Conservation (phyloP, 163 green algal genomes). For the Chlorella variabilis region DNA sequence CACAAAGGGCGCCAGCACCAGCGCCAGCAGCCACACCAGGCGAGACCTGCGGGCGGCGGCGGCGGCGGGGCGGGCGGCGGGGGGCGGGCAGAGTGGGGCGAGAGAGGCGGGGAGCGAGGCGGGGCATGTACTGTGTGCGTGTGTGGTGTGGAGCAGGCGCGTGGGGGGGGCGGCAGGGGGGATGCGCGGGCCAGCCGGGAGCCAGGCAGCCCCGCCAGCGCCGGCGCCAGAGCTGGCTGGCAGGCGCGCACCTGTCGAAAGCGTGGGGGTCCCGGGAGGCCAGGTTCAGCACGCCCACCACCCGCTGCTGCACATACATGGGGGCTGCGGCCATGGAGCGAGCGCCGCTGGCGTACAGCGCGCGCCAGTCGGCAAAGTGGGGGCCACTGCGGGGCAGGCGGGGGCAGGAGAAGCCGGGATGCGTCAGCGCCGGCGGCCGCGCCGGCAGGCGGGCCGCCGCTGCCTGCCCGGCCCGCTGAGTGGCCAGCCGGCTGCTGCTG, state of each 20-base stretch:
- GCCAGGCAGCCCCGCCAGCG: no score
- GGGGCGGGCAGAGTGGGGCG: background rate
- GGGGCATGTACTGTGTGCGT: no score
- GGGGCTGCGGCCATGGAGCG: slow-evolving; percentile 65
- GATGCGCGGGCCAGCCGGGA: no score
- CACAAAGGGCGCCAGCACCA: slow-evolving; percentile 59
- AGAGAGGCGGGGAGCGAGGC: background rate
- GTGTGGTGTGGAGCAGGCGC: no score
- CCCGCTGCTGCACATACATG: slow-evolving; percentile 51
- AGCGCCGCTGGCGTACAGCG: slow-evolving; percentile 50
- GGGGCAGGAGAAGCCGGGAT: no score
- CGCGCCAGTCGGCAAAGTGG: slow-evolving; percentile 70
- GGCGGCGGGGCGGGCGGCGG: background rate
- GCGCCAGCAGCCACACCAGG: slow-evolving; percentile 54
- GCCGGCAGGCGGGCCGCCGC: no score
- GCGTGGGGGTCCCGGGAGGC: slow-evolving; percentile 50
- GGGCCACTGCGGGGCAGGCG: slow-evolving; percentile 43
- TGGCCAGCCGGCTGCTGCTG: no score
- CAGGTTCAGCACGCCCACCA: slow-evolving; percentile 66
- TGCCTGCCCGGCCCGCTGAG: no score
- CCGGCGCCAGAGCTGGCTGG: no score
- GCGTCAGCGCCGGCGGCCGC: no score
- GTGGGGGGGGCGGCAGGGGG: no score
- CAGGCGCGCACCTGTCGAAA: slow-evolving; percentile 42
- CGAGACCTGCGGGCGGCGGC: slow-evolving; percentile 3